Percentiles rank a stretch among this genome's conserved stretches.
Conservation (phyloP, 192 early-diverging fungal species). For the Rhizophagus sp. region DNA sequence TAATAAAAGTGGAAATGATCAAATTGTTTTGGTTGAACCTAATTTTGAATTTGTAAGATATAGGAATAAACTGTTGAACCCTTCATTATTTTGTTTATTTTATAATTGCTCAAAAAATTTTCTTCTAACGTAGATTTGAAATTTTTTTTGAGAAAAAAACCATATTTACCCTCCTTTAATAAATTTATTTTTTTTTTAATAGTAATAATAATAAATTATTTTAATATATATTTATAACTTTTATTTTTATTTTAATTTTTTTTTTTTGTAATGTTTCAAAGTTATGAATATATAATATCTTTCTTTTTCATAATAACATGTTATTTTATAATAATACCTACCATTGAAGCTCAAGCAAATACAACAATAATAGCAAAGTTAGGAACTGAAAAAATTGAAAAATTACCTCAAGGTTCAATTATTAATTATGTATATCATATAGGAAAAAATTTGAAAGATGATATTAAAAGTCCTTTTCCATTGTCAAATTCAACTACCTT, state of each 20-base stretch:
- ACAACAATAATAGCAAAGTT: neutral
- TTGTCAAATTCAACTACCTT: no score
- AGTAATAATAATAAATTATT: no score
- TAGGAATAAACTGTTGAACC: no score
- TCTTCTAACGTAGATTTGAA: no score
- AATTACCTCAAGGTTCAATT: neutral
- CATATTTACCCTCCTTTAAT: no score
- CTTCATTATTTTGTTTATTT: no score
- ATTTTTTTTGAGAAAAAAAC: no score
- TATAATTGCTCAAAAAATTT: no score
- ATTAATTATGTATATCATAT: neutral
- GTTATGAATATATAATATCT: neutral
- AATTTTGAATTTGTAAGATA: no score
- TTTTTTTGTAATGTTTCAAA: neutral
- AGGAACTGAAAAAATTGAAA: neutral
- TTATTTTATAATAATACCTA: neutral
- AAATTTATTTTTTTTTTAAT: no score
- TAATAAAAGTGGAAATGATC: no score
- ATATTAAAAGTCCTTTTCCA: neutral
- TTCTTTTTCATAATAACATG: neutral
- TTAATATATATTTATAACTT: neutral
- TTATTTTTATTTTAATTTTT: neutral
- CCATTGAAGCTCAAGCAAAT: neutral
- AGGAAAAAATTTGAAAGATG: neutral
- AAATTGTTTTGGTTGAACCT: no score